Evolutionary conservation across 2,329 filamentous ascomycete genomes (phyloP), one percentile per base, ranked within the genome.

Genomic region (Aspergillus brasiliensis): DNA sequence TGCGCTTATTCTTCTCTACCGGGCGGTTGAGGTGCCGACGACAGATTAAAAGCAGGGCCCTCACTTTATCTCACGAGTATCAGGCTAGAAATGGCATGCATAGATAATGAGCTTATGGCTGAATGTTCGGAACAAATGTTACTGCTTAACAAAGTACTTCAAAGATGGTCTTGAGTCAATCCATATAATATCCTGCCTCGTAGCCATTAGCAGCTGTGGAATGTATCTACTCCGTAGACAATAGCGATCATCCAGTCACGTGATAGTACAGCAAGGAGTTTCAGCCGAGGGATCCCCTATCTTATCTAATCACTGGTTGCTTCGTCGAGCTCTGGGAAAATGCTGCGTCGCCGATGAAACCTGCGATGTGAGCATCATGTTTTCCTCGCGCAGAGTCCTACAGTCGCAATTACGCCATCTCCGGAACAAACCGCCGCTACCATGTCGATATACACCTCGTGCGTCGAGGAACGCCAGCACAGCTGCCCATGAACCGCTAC

Each of bases 1-100:
- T 42, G 81, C 81, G 0, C 70, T 83, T 44, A 82, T 83, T 53
- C 75, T 82, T 51, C 76, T 83, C 17, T 83, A 83, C 64, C 76
- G 78, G 55, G 81, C 81, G 7, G 79, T 82, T 59, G 79, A 82
- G 21, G 66, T 83, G 51, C 81, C 81, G 6, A 77, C 75, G 53
- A 72, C 72, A 49, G 77, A 81, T 53, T 73, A 62, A 65, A 62
- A 65, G 52, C 57, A 49, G 56, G 31, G 51, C 15, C 23, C 10
- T 17, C 3, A 38, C 11, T 34, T 37, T 31, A 3, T 37, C 34
- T 40, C n/a, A 54, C 25, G 23, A 31, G 27, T 55, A 15, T 49
- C 46, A 17, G 25, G 15, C 25, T 49, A 49, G 23, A 49, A 28
- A 49, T 15, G 46, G 25, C 19, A 49, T 49, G 17, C 52, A 55